These are phyloP conservation scores for Mycosarcoma maydis DNA, from an alignment of 1,284 basidiomycete species.

Conservation along the genomic window DNA sequence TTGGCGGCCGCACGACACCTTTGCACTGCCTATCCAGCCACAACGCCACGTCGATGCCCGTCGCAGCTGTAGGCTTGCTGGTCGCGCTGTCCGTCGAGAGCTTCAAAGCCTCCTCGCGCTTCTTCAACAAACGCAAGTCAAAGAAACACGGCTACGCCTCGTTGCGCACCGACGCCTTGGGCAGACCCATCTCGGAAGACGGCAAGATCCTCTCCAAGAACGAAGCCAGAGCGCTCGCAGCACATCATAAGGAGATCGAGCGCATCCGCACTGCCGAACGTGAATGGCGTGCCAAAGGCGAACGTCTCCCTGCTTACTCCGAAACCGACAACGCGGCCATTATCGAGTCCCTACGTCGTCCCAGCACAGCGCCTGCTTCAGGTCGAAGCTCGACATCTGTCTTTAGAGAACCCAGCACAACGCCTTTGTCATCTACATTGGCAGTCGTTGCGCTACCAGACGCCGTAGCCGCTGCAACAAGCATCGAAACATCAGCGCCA, in stretches of 20 bases:
- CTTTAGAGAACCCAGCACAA: neutral
- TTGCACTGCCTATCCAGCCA: neutral
- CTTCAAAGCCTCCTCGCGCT: constrained; percentile 44
- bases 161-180: constrained; percentile 38
- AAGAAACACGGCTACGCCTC: constrained; percentile 46
- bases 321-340: constrained; percentile 38
- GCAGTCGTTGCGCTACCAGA: neutral
- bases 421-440: neutral
- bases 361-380: constrained; percentile 25
- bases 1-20: no score
- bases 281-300: constrained; percentile 44
- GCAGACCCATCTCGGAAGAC: constrained; percentile 37
- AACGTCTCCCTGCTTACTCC: constrained; percentile 30
- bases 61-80: constrained; percentile 34
- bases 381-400: constrained; percentile 11
- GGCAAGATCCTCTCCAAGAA: constrained; percentile 42
- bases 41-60: constrained; percentile 19
- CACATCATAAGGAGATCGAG: constrained; percentile 41
- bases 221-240: constrained; percentile 40
- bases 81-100: constrained; percentile 42
- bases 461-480: neutral
- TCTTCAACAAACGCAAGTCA: constrained; percentile 35
- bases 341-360: constrained; percentile 26
- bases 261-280: constrained; percentile 45
- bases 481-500: neutral